Evolutionary conservation across 2,329 filamentous ascomycete genomes (phyloP).

Genomic region (Trichoderma brevicompactum): DNA sequence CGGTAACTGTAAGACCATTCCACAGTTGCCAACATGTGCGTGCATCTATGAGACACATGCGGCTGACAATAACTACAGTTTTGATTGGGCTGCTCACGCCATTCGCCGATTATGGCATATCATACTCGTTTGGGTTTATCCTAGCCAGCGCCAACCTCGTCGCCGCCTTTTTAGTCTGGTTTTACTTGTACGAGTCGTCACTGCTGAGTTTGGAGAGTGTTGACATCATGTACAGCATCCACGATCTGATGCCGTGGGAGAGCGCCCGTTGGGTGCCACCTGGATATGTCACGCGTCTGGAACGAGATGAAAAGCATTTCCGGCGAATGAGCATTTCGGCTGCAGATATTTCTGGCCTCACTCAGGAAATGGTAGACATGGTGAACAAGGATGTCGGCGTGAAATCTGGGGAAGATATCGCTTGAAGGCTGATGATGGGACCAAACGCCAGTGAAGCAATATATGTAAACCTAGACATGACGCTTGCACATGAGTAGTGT

Average conservation of each 20-base stretch:
- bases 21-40: not conserved
- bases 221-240: slow-evolving; percentile 69
- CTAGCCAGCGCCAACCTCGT: slow-evolving; percentile 66
- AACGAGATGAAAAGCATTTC: slow-evolving; percentile 41
- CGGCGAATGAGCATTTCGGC: slow-evolving; percentile 32
- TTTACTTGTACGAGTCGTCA: slow-evolving; percentile 70
- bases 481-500: not conserved
- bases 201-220: slow-evolving; percentile 71
- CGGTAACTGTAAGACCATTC: slow-evolving; percentile 57
- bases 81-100: slow-evolving; percentile 71
- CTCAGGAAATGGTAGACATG: slow-evolving; percentile 28
- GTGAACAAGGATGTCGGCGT: slow-evolving; percentile 12
- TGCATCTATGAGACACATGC: not conserved
- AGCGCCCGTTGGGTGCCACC: slow-evolving; percentile 58
- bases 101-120: slow-evolving; percentile 64
- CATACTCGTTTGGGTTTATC: slow-evolving; percentile 67
- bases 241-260: slow-evolving; percentile 62
- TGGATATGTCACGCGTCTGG: slow-evolving; percentile 49
- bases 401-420: slow-evolving; percentile 11
- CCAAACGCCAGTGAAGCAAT: not conserved
- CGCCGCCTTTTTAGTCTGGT: slow-evolving; percentile 65
- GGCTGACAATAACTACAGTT: slow-evolving; percentile 44
- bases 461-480: not conserved
- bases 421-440: not conserved
- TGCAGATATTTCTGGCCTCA: not conserved